Percentiles rank a stretch among this genome's conserved stretches.
Conservation (phyloP, 139 green algal species). For the Limnomonas spitsbergensis region DNA sequence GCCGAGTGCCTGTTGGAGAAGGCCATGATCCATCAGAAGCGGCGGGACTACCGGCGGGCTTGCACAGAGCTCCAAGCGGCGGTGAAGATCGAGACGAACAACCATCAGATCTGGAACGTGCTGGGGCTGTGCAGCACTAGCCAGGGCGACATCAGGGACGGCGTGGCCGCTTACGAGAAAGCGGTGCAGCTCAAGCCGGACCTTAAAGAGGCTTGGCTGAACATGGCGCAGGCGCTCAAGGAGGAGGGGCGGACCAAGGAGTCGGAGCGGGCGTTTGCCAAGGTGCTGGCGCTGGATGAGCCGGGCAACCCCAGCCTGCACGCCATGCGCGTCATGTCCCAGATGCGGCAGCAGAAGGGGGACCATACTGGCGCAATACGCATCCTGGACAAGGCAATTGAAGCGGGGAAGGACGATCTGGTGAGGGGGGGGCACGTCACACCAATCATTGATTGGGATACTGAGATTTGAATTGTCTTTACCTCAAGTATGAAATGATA, state of each 20-base stretch:
- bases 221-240: slow-evolving; percentile 68
- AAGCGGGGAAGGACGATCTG: slow-evolving; percentile 36
- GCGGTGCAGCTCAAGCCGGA: slow-evolving; percentile 54
- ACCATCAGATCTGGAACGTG: slow-evolving; percentile 57
- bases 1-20: slow-evolving; percentile 57
- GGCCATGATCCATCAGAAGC: slow-evolving; percentile 58
- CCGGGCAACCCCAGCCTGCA: slow-evolving; percentile 23
- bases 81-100: slow-evolving; percentile 44
- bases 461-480: too few relatives aligned
- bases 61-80: slow-evolving; percentile 44
- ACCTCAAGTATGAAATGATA: too few relatives aligned
- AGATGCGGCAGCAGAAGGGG: slow-evolving; percentile 72
- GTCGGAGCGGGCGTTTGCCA: slow-evolving; percentile 55
- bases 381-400: slow-evolving; percentile 60
- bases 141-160: slow-evolving; percentile 71
- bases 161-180: slow-evolving; percentile 60
- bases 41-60: slow-evolving; percentile 61
- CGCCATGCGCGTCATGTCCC: slow-evolving; percentile 48
- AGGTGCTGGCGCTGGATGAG: slow-evolving; percentile 42
- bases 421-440: slow-evolving; percentile 17
- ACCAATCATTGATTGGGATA: neutral
- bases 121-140: slow-evolving; percentile 58
- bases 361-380: slow-evolving; percentile 60
- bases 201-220: slow-evolving; percentile 69
- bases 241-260: slow-evolving; percentile 57